phyloP scores from a whole-genome alignment of 1,284 basidiomycete species.

The Earliella scabrosa region DNA sequence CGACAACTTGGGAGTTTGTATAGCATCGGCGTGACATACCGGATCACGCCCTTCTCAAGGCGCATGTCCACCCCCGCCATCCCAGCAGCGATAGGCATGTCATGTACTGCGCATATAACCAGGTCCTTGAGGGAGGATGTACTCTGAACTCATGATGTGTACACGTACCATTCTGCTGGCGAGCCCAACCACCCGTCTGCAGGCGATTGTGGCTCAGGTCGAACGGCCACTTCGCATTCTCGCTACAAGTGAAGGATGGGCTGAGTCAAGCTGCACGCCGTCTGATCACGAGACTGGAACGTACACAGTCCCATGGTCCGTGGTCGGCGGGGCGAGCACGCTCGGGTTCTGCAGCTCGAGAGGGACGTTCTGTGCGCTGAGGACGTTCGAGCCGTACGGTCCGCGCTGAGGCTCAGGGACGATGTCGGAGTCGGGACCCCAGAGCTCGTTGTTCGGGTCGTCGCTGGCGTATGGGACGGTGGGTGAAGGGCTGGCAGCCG shows the following conservation, averaged over 20 bases:
- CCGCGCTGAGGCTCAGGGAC: slow-evolving; percentile 43
- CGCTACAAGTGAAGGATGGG: too few relatives aligned
- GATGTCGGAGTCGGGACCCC: slow-evolving; percentile 31
- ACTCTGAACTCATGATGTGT: neutral
- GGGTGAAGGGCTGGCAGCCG: slow-evolving; percentile 11
- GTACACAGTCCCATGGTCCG: slow-evolving; percentile 67
- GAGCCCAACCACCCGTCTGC: slow-evolving; percentile 75
- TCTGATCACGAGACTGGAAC: too few relatives aligned
- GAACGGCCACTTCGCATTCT: slow-evolving; percentile 76
- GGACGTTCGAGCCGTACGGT: slow-evolving; percentile 51
- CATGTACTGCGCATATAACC: slow-evolving; percentile 42
- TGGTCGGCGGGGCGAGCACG: slow-evolving; percentile 65
- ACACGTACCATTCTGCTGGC: slow-evolving; percentile 65
- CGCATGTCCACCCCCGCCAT: slow-evolving; percentile 77
- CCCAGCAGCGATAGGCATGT: slow-evolving; percentile 64
- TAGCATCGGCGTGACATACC: slow-evolving; percentile 48
- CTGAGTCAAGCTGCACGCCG: neutral
- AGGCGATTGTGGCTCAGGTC: slow-evolving; percentile 70
- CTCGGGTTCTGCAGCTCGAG: slow-evolving; percentile 65
- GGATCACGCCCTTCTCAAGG: slow-evolving; percentile 64
- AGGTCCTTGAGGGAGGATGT: neutral
- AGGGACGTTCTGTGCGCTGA: slow-evolving; percentile 60
- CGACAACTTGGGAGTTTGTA: too few relatives aligned
- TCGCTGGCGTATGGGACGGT: slow-evolving; percentile 55
- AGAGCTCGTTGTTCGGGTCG: slow-evolving; percentile 55